Conservation (phyloP, 2,329 filamentous ascomycete genomes). For the Spiromastix sp. region DNA sequence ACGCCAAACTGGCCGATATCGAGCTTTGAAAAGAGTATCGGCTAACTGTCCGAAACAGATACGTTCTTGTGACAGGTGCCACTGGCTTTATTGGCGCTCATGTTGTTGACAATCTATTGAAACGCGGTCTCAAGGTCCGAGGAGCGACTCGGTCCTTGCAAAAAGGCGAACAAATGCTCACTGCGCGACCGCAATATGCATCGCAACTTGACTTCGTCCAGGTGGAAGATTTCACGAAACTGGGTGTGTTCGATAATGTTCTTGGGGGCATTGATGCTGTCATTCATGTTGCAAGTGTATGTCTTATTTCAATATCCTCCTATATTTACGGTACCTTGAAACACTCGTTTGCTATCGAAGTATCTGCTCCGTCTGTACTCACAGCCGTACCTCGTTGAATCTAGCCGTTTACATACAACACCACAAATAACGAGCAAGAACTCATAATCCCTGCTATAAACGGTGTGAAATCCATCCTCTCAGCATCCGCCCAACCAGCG, state of each 20-base stretch:
- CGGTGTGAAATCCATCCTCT: slow-evolving; percentile 34
- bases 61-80: slow-evolving; percentile 15
- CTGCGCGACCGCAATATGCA: slow-evolving; percentile 26
- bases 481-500: slow-evolving; percentile 17
- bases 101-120: slow-evolving; percentile 11
- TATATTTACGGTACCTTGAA: slow-evolving; percentile 35
- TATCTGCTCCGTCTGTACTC: no score
- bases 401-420: slow-evolving; percentile 36
- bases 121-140: slow-evolving; percentile 10
- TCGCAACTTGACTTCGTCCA: slow-evolving; percentile 33
- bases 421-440: slow-evolving; percentile 36
- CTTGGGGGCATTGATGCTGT: slow-evolving; percentile 34
- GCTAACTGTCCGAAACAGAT: no score
- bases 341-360: slow-evolving; percentile 37
- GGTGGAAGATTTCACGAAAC: slow-evolving; percentile 33
- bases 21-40: no score
- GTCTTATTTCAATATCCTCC: slow-evolving; percentile 22
- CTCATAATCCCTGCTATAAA: slow-evolving; percentile 38
- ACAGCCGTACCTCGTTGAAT: no score
- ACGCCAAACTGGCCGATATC: no score
- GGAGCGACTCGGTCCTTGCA: slow-evolving; percentile 7
- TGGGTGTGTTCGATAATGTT: slow-evolving; percentile 26
- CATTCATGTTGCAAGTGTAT: slow-evolving; percentile 37
- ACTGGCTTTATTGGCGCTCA: slow-evolving; percentile 22
- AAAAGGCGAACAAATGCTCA: slow-evolving; percentile 23